Base-by-base conservation (phyloP, 1,284 basidiomycete genomes). In the Puccinia triticina region DNA sequence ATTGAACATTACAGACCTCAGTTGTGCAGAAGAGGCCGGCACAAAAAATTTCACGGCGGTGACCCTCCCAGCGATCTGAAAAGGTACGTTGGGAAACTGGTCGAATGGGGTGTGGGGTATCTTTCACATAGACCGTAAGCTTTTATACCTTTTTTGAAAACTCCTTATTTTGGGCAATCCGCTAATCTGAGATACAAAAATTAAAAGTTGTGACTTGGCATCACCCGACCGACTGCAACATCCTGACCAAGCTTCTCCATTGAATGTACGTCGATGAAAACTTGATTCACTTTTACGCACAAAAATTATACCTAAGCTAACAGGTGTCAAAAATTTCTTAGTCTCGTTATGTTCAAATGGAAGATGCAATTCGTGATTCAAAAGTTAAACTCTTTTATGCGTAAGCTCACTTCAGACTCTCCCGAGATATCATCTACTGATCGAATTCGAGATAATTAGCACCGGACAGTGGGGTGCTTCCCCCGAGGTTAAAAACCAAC, bases 321-420 rank as follows among this genome's bases (percentile, higher is more conserved):
- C 34, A 29, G 5, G 59, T 16, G 3, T 1, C 7, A 37, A 14
- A 8, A 50, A 50, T 50, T 7, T 21, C 5, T n/a, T 29, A 82
- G 79, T 18, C 34, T 34, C 71, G 59, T 40, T 82, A 82, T 23
- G 48, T 82, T 43, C 43, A 74, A 75, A 82, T 82, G 79, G 46
- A 34, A 82, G 55, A 75, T 34, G 69, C 43, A 1, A 66, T 82
- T 23, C n/a, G 48, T 48, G 72, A 37, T 40, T 40, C 71, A 43
- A 26, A 57, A 12, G 34, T 29, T 29, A 53, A 82, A 18, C 74
- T 75, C 18, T 82, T 82, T 26, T 66, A 74, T 46, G 71, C 72
- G 79, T 82, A 26, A 74, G 79, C 34, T 32, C 37, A 57, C 4
- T 72, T 34, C 11, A 7, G 59, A 32, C 53, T 43, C 37, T 55